Conservation (phyloP, 306 rosid genomes). For the Fragaria vesca region DNA sequence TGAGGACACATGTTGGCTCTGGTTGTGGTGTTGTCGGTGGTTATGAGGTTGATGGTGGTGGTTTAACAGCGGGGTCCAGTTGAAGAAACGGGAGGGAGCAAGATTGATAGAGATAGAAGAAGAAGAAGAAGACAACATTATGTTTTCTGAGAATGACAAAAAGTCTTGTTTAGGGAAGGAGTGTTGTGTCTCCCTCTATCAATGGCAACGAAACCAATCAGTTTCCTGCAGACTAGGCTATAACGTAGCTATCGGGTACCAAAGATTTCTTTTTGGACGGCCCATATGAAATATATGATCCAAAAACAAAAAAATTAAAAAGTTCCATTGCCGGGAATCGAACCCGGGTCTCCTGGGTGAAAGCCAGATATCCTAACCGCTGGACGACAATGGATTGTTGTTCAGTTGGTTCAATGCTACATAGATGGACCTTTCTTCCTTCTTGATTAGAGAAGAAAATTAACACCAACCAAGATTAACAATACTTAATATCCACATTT, state of each 20-base stretch:
- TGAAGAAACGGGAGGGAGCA: slow-evolving; percentile 40
- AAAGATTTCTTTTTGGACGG: neutral
- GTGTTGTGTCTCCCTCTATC: slow-evolving; percentile 30
- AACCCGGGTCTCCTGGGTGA: slow-evolving; percentile 99
- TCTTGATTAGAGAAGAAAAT: too few species aligned
- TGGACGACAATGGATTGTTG: slow-evolving; percentile 81
- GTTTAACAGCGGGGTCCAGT: slow-evolving; percentile 40
- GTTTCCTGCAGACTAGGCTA: slow-evolving; percentile 51
- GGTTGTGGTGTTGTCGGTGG: slow-evolving; percentile 30
- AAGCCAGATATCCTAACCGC: slow-evolving; percentile 99
- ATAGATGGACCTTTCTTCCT: too few species aligned
- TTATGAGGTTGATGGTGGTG: slow-evolving; percentile 27
- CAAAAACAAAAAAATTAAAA: neutral
- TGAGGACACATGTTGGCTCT: slow-evolving; percentile 40
- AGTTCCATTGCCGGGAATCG: slow-evolving; percentile 90
- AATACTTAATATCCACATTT: too few species aligned
- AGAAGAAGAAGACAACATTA: slow-evolving; percentile 35
- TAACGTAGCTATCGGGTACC: slow-evolving; percentile 37
- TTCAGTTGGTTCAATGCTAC: too few species aligned
- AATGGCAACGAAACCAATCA: slow-evolving; percentile 45
- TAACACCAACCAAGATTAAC: too few species aligned
- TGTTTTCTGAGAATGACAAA: slow-evolving; percentile 5
- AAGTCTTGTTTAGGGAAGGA: slow-evolving; percentile 23
- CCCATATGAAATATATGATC: neutral
- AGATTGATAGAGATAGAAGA: slow-evolving; percentile 11